Evolutionary conservation across 225 moss, liverwort and hornwort genomes (phyloP), one percentile per base, ranked within the genome.

Genomic region (Climacium dendroides): DNA sequence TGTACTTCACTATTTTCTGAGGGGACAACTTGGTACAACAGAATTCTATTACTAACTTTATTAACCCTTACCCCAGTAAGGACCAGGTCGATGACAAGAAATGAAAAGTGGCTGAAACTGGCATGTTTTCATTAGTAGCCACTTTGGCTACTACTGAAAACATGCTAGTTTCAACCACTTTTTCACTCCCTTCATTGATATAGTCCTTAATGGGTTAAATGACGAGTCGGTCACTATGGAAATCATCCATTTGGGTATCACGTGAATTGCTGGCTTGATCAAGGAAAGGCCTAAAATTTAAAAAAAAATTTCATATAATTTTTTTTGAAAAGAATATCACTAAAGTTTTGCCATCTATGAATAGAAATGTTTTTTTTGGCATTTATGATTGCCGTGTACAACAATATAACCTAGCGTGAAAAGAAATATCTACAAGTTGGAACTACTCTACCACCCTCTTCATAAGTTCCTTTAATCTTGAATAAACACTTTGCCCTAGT

Each of bases 301-400:
- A 0, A 1, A 10, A 72, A 8, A 0, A 0, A 16, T 29, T 10
- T 3, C 9, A 29, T 3, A 10, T 10, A 47, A 17, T 11, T n/a
- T 65, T 64, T 64, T 20, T 35, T 19, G 5, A 16, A 72, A 17
- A 48, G 48, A 17, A 5, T 29, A 18, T 7, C 1, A 4, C 7
- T 19, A 32, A 74, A 7, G 50, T 18, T 48, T 0, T 10, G 0
- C 3, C 17, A 45, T 45, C 2, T 29, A 17, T 29, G 10, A 6
- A 3, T 72, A 17, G 9, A 45, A 43, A 16, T 28, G 3, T 26
- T 22, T 69, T 45, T 45, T 29, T 29, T 0, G 1, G 2, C 0
- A 1, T 1, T n/a, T 3, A 48, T 11, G 17, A 12, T 14, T 1
- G 14, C 1, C 0, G 0, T 8, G 1, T 53, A 23, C 0, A 2